These are phyloP conservation scores for Dryas alaskensis DNA, from an alignment of 306 rosid genomes.

Conservation along the genomic window DNA sequence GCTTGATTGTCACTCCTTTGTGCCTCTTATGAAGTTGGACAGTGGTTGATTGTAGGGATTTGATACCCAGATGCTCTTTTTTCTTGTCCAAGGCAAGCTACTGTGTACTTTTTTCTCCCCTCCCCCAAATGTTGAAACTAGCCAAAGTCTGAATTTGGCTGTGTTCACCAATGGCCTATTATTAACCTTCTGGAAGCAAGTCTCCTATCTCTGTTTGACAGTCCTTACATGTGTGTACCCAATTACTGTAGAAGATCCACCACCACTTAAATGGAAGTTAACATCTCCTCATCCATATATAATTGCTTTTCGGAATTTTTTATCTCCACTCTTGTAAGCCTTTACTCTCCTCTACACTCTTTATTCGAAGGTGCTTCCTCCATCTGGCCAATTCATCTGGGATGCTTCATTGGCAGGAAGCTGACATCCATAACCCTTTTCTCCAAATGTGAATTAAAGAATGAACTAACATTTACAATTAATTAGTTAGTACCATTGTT, in stretches of 20 bases:
- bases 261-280: background rate
- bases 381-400: background rate
- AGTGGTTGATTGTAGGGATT: background rate
- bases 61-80: background rate
- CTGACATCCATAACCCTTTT: background rate
- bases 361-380: background rate
- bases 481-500: background rate
- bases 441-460: background rate
- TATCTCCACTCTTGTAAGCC: background rate
- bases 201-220: background rate
- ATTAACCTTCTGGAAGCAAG: background rate
- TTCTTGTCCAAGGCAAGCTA: background rate
- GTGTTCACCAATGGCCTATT: background rate
- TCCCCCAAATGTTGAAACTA: background rate
- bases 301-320: background rate
- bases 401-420: background rate
- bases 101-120: background rate
- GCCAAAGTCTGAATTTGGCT: background rate
- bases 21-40: conserved; percentile 3
- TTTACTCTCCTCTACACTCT: background rate
- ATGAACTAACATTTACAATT: background rate
- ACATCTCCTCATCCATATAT: background rate
- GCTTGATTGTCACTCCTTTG: background rate
- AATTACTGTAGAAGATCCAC: background rate
- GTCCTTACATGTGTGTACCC: background rate